Evolutionary conservation across 2,329 filamentous ascomycete species (phyloP), one percentile per base, ranked within the genome.

Genomic region (Claviceps sp.): DNA sequence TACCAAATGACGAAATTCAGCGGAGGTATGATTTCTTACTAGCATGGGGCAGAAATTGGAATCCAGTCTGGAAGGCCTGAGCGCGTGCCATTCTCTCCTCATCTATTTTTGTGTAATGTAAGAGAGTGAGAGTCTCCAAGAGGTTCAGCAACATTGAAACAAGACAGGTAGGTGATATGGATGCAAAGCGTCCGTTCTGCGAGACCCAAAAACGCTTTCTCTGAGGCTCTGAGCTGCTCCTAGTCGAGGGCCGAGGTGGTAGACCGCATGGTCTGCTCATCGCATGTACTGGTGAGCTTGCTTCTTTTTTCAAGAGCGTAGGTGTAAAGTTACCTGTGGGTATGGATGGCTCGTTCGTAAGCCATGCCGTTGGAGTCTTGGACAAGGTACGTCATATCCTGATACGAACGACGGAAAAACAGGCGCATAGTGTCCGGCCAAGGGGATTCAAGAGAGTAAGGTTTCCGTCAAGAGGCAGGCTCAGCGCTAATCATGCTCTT

Each of bases 271-370:
- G 16, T 68, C 66, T 0, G 70, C 69, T 74, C 79, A 78, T 23
- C 72, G 68, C 5, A 76, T 58, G 56, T 78, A 79, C 51, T 78
- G 75, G 5, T 68, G 64, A 0, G 69, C 64, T 40, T 77, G 73
- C 54, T 64, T 74, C 54, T 71, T 75, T 20, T 53, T 68, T 76
- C 1, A 34, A 2, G 75, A 75, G 1, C 76, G 65, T 14, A 79
- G 63, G 53, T 79, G 75, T 76, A 77, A 0, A 76, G 76, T 48
- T 78, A 78, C 75, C 75, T 78, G 49, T 23, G 22, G 4, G 40
- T 7, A 42, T 17, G 37, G 37, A n/a, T 16, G n/a, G 37, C 37
- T 39, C n/a, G 37, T n/a, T 6, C 37, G 37, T n/a, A 39, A 20
- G 39, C 17, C 9, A 11, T 22, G 39, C 11, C 39, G 9, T 20